A percentile compares a stretch with the other conserved stretches of the same genome.
These are phyloP conservation scores for Triticum timopheevii DNA, from an alignment of 176 grass and related monocot species.

Conservation along the genomic window DNA sequence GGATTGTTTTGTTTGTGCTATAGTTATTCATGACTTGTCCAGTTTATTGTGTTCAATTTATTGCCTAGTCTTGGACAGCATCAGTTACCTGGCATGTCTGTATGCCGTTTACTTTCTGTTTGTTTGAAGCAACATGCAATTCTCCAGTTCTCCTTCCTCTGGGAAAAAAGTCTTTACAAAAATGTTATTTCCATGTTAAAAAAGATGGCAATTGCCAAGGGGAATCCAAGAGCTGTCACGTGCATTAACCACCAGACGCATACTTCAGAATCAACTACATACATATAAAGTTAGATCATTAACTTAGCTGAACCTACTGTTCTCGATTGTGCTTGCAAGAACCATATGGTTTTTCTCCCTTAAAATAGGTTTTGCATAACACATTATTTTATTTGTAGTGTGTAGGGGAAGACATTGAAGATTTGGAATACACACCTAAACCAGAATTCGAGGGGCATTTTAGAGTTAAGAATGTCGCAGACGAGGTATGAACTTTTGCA, in stretches of 20 bases:
- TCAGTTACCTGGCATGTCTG: slow-evolving; percentile 5
- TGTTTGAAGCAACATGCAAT: background rate
- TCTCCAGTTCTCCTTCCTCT: slow-evolving; percentile 15
- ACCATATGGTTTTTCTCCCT: background rate
- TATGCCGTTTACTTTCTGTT: background rate
- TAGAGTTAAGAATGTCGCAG: slow-evolving; percentile 84
- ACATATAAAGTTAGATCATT: slow-evolving; percentile 10
- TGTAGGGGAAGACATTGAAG: slow-evolving; percentile 96
- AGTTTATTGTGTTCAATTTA: slow-evolving; percentile 3
- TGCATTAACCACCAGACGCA: background rate
- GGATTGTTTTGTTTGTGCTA: slow-evolving; percentile 4
- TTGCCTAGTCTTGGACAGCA: background rate
- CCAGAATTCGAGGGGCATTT: slow-evolving; percentile 93
- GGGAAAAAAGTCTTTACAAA: background rate
- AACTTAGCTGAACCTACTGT: slow-evolving; percentile 13
- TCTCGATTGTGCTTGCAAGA: slow-evolving; percentile 28
- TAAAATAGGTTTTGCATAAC: background rate
- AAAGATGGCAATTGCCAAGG: background rate
- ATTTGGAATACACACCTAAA: slow-evolving; percentile 99
- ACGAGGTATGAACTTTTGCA: slow-evolving; percentile 57
- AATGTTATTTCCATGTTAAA: background rate
- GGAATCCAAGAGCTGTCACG: background rate
- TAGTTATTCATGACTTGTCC: slow-evolving; percentile 16
- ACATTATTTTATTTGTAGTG: slow-evolving; percentile 62
- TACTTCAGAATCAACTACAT: slow-evolving; percentile 15